A percentile compares a stretch with the other conserved stretches of the same genome.
phyloP scores from a whole-genome alignment of 352 stramenopile species.

The Phytophthora citrophthora region DNA sequence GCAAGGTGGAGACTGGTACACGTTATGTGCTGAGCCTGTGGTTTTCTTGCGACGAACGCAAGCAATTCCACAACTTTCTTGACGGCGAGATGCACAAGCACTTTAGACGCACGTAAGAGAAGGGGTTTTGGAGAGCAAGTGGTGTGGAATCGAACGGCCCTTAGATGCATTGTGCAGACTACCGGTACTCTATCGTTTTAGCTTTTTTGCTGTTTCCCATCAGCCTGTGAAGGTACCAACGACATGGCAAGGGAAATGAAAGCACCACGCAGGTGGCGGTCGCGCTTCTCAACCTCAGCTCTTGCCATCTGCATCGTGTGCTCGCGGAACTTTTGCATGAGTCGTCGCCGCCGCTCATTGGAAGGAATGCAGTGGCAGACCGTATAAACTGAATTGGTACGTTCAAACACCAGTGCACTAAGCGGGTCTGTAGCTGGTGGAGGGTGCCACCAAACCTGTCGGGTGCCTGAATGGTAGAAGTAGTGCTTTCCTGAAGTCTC shows the following conservation, averaged over 20 bases:
- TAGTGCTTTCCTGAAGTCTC: conserved; percentile 57
- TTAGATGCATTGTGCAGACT: not conserved
- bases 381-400: conserved; percentile 62
- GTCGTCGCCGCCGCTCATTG: conserved; percentile 44
- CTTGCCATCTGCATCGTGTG: conserved; percentile 48
- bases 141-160: conserved; percentile 10
- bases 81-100: conserved; percentile 86
- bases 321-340: conserved; percentile 65
- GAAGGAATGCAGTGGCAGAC: conserved; percentile 70
- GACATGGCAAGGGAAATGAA: conserved; percentile 58
- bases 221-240: conserved; percentile 21
- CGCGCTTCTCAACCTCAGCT: conserved; percentile 46
- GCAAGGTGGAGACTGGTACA: conserved; percentile 73
- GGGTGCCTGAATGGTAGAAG: conserved; percentile 49
- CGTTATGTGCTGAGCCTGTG: conserved; percentile 93
- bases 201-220: conserved; percentile 17
- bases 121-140: not conserved
- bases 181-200: not conserved
- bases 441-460: conserved; percentile 52
- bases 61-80: conserved; percentile 91
- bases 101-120: conserved; percentile 60
- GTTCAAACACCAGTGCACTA: conserved; percentile 57
- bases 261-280: conserved; percentile 54
- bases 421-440: conserved; percentile 44
- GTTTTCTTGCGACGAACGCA: conserved; percentile 92